These are phyloP conservation scores for Teunomyces lycoperdinae DNA, from an alignment of 805 yeast species.

Conservation along the genomic window DNA sequence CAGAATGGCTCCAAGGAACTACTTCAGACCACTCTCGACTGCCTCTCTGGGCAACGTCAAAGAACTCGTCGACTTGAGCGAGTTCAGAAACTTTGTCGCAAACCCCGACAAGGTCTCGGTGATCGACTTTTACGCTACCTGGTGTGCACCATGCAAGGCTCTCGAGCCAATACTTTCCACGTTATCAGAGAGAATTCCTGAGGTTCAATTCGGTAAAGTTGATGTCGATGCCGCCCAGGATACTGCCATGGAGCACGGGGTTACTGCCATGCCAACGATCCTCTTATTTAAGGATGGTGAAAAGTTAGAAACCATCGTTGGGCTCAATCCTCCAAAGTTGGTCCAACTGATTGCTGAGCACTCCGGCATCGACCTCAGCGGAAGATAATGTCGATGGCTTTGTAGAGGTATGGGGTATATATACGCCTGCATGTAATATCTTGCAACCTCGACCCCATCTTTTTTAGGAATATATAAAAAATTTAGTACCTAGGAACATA, in stretches of 20 bases:
- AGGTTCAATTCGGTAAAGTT: constrained; percentile 62
- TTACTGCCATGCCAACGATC: constrained; percentile 78
- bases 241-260: constrained; percentile 57
- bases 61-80: constrained; percentile 26
- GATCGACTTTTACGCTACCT: constrained; percentile 66
- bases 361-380: constrained; percentile 8
- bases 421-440: neutral
- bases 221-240: constrained; percentile 67
- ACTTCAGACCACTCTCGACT: constrained; percentile 2
- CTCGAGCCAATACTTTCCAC: constrained; percentile 55
- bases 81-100: constrained; percentile 20
- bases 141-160: constrained; percentile 84
- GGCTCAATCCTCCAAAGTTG: constrained; percentile 53
- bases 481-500: neutral
- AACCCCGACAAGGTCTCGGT: constrained; percentile 42
- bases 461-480: neutral
- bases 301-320: constrained; percentile 55
- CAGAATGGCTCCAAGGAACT: neutral
- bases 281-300: constrained; percentile 60
- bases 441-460: neutral
- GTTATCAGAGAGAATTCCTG: constrained; percentile 39
- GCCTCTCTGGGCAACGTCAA: constrained; percentile 17
- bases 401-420: neutral
- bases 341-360: constrained; percentile 26
- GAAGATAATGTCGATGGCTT: neutral